Percentiles rank a stretch among this genome's conserved stretches.
Conservation (phyloP, 2,329 filamentous ascomycete species). For the Penicillium frequentans region DNA sequence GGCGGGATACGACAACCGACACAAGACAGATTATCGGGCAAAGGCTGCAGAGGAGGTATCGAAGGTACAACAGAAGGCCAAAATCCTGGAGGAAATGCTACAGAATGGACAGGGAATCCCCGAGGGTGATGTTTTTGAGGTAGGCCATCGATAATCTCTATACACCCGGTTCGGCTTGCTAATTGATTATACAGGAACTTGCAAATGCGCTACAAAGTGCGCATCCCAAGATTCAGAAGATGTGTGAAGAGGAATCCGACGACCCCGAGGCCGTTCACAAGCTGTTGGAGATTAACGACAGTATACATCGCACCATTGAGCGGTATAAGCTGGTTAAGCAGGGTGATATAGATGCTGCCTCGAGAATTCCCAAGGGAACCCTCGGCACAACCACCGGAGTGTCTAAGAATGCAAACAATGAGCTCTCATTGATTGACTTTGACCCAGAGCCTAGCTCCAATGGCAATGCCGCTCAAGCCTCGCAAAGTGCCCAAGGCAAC, state of each 20-base stretch:
- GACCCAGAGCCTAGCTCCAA: conserved; percentile 57
- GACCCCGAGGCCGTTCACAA: conserved; percentile 95
- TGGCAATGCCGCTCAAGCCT: conserved; percentile 40
- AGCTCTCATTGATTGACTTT: conserved; percentile 93
- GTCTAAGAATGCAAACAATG: conserved; percentile 67
- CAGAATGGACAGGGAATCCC: conserved; percentile 79
- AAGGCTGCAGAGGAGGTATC: conserved; percentile 95
- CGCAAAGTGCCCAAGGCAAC: conserved; percentile 50
- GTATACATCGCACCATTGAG: conserved; percentile 95
- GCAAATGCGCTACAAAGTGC: conserved; percentile 86
- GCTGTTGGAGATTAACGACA: conserved; percentile 95
- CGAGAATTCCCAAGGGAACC: conserved; percentile 79
- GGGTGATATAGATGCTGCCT: conserved; percentile 81
- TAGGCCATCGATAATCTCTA: conserved; percentile 27
- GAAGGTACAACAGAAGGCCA: conserved; percentile 94
- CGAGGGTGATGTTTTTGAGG: conserved; percentile 68
- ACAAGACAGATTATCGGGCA: conserved; percentile 95
- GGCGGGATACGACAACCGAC: conserved; percentile 93
- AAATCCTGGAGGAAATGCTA: conserved; percentile 86
- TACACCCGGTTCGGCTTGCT: neutral
- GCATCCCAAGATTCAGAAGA: conserved; percentile 98
- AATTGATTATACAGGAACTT: conserved; percentile 62
- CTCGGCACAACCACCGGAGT: conserved; percentile 66
- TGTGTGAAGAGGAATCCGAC: conserved; percentile 98
- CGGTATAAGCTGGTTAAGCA: conserved; percentile 95